Percentiles rank a stretch among this genome's conserved stretches.
Conservation (phyloP, 1,284 basidiomycete species). For the Ceratobasidium sp. region DNA sequence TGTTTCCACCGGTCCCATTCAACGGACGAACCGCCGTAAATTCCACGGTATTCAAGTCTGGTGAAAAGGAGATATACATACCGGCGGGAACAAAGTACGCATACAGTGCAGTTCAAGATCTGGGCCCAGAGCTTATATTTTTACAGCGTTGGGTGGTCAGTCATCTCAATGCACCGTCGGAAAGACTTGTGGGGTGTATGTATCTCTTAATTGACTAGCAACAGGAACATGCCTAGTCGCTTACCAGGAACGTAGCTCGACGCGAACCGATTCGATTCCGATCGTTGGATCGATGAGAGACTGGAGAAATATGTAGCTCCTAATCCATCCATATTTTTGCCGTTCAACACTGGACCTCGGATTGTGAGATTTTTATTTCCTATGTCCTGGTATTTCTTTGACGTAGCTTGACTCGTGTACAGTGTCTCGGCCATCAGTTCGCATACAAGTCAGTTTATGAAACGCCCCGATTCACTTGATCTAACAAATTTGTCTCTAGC, state of each 20-base stretch:
- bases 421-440: conserved; percentile 65
- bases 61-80: conserved; percentile 50
- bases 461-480: conserved; percentile 49
- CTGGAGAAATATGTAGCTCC: conserved; percentile 59
- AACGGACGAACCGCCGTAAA: conserved; percentile 21
- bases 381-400: no score
- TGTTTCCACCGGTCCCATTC: conserved; percentile 62
- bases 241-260: conserved; percentile 18
- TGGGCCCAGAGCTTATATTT: no score
- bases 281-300: conserved; percentile 64
- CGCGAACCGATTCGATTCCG: conserved; percentile 63
- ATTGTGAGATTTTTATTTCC: no score
- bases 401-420: no score
- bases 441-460: conserved; percentile 26
- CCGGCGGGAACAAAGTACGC: conserved; percentile 44
- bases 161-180: conserved; percentile 45
- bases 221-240: no score
- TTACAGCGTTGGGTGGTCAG: conserved; percentile 46
- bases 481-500: conserved; percentile 56
- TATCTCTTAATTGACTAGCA: not conserved
- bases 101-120: conserved; percentile 31
- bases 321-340: conserved; percentile 67
- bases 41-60: conserved; percentile 40
- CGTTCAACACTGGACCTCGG: conserved; percentile 66
- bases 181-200: conserved; percentile 48